A percentile compares a stretch with the other conserved stretches of the same genome.
Conservation (phyloP, 2,329 filamentous ascomycete genomes). For the Penicillium expansum region DNA sequence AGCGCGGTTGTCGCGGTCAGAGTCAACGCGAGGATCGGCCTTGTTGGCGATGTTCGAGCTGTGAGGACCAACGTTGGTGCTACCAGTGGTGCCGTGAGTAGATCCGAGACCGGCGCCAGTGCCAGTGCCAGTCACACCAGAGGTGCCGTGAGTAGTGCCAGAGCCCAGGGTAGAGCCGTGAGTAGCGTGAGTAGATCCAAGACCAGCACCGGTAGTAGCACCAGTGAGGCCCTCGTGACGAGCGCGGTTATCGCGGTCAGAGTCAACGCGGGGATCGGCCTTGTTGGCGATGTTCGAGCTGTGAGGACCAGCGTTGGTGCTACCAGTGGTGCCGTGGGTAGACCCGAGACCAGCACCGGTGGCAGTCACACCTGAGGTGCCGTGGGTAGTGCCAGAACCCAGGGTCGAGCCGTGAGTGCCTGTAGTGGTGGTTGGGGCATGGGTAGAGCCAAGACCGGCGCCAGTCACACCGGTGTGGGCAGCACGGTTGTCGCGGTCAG, state of each 20-base stretch:
- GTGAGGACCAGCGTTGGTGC: slow-evolving; percentile 13
- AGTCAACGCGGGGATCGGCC: slow-evolving; percentile 22
- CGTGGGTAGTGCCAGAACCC: background rate
- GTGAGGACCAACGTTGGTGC: background rate
- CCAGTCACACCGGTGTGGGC: background rate
- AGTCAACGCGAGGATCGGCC: slow-evolving; percentile 3
- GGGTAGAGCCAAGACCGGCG: background rate
- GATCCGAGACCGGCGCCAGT: background rate
- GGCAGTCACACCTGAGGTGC: background rate
- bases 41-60: slow-evolving; percentile 19
- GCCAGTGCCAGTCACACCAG: background rate
- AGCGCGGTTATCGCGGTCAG: slow-evolving; percentile 19
- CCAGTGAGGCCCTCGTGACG: background rate
- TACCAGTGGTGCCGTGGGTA: background rate
- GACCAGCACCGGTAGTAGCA: background rate
- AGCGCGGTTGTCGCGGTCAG: slow-evolving; percentile 4
- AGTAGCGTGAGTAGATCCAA: background rate
- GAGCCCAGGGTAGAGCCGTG: background rate
- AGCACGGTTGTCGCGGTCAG: slow-evolving; percentile 35
- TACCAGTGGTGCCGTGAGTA: background rate
- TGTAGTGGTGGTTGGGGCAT: background rate
- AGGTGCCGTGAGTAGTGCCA: background rate
- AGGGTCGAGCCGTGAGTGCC: slow-evolving; percentile 6
- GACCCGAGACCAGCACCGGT: too few relatives aligned
- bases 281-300: slow-evolving; percentile 25